Evolutionary conservation across 2,329 filamentous ascomycete genomes (phyloP).

Genomic region (Sclerotinia subarctica): DNA sequence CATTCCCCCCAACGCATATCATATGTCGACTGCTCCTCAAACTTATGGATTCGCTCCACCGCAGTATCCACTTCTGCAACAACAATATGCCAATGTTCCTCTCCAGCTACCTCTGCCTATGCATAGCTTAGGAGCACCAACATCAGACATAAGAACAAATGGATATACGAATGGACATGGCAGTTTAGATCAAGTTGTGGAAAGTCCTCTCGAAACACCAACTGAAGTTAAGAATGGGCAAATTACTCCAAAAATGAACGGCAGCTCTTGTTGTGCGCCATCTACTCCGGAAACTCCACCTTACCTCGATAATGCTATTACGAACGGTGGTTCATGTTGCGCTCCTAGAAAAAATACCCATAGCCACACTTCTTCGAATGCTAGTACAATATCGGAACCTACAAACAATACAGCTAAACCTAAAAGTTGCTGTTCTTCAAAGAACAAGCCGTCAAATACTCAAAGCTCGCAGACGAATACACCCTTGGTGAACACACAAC

Average conservation of each 20-base stretch:
- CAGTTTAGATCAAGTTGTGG: conserved; percentile 29
- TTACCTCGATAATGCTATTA: conserved; percentile 1
- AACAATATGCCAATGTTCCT: conserved; percentile 27
- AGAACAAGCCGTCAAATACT: conserved; percentile 26
- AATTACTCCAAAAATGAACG: conserved; percentile 24
- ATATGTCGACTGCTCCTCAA: conserved; percentile 25
- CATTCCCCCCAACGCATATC: conserved; percentile 31
- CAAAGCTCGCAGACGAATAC: conserved; percentile 24
- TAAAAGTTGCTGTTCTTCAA: conserved; percentile 43
- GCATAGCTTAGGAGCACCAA: conserved; percentile 17
- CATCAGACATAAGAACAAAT: conserved; percentile 21
- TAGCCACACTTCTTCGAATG: conserved; percentile 29
- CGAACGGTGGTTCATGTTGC: conserved; percentile 27
- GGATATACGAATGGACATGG: conserved; percentile 25
- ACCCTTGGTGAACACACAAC: conserved; percentile 26
- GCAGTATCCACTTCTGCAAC: conserved; percentile 32
- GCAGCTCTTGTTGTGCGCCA: conserved; percentile 21
- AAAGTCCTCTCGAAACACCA: conserved; percentile 30
- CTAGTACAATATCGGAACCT: conserved; percentile 28
- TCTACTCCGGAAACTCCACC: conserved; percentile 15
- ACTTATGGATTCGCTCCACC: conserved; percentile 30
- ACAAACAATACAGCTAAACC: conserved; percentile 23
- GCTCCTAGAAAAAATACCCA: conserved; percentile 30
- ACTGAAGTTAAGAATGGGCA: conserved; percentile 23
- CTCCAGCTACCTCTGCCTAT: conserved; percentile 28